Percentiles rank a stretch among this genome's conserved stretches.
Evolutionary conservation across 176 grass and related monocot species (phyloP).

Genomic region (Aegilops tauschii): DNA sequence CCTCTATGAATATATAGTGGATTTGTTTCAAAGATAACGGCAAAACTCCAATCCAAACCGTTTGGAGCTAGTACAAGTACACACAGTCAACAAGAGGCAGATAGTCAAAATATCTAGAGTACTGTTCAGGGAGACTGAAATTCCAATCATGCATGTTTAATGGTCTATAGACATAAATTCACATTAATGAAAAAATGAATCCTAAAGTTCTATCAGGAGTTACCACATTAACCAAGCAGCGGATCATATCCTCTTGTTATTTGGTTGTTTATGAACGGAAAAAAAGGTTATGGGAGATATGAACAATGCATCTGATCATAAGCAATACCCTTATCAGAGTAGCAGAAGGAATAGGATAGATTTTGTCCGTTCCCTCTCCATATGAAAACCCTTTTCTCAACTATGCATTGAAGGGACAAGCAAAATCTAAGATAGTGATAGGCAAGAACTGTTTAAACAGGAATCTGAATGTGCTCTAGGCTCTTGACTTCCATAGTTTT

Average conservation of each 20-base stretch:
- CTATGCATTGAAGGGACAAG: slow-evolving; percentile 20
- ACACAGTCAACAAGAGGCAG: background rate
- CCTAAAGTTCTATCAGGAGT: background rate
- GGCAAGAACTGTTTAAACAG: slow-evolving; percentile 30
- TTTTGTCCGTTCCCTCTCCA: slow-evolving; percentile 15
- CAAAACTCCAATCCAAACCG: background rate
- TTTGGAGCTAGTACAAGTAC: background rate
- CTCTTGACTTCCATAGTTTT: background rate
- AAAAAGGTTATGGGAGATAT: background rate
- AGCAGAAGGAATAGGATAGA: background rate
- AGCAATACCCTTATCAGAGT: background rate
- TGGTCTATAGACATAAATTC: background rate
- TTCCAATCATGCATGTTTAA: background rate
- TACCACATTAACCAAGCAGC: background rate
- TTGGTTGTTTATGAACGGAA: background rate
- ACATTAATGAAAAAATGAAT: background rate
- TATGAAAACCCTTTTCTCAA: slow-evolving; percentile 14
- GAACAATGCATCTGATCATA: background rate
- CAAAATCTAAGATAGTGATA: slow-evolving; percentile 30
- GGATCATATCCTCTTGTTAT: background rate
- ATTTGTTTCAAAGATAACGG: too few relatives aligned
- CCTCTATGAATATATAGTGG: background rate
- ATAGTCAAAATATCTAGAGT: background rate
- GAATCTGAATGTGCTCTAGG: slow-evolving; percentile 28
- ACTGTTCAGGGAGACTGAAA: background rate